Evolutionary conservation across 2,329 filamentous ascomycete genomes (phyloP), one percentile per base, ranked within the genome.

Genomic region (Cladosporium sphaerospermum): DNA sequence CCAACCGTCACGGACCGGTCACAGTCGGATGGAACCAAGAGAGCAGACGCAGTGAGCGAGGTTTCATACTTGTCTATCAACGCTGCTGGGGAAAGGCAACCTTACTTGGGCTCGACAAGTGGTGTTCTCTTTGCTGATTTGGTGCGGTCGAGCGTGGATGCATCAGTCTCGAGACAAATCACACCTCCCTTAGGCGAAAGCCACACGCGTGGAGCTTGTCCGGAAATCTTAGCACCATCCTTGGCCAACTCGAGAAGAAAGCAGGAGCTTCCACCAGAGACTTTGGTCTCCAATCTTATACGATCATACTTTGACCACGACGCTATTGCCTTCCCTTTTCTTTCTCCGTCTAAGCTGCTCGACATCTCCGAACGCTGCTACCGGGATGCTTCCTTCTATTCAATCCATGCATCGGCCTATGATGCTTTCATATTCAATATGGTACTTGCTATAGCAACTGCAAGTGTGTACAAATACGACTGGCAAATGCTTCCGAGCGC

Each of bases 351-450:
- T 2, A 61, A 57, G 0, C 59, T 71, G 9, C 58, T 67, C 18
- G 57, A 58, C 1, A 64, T 64, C 0, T 7, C 67, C 4, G 62
- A 69, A 6, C 57, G 57, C 0, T 61, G 71, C 1, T 70, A 73
- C 19, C 61, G 64, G n/a, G 57, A 57, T n/a, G 59, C 67, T 10
- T 5, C 19, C 14, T 55, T 55, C 42, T 53, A 55, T 3, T 56
- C 64, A 0, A 52, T 37, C 1, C 56, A 63, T 28, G 44, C 55
- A 5, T 46, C 56, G 2, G 58, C 66, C 0, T 67, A 66, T 9
- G 69, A 73, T 19, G 65, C 64, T 0, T 75, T 75, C 54, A 60
- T 74, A 2, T 64, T 75, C 34, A 68, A 76, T 54, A 75, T 76
- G 69, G 63, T 71, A 0, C 59, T 75, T 1, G 73, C 73, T 7